phyloP scores from a whole-genome alignment of 2,329 filamentous ascomycete genomes.

The Clarireedia homoeocarpa region DNA sequence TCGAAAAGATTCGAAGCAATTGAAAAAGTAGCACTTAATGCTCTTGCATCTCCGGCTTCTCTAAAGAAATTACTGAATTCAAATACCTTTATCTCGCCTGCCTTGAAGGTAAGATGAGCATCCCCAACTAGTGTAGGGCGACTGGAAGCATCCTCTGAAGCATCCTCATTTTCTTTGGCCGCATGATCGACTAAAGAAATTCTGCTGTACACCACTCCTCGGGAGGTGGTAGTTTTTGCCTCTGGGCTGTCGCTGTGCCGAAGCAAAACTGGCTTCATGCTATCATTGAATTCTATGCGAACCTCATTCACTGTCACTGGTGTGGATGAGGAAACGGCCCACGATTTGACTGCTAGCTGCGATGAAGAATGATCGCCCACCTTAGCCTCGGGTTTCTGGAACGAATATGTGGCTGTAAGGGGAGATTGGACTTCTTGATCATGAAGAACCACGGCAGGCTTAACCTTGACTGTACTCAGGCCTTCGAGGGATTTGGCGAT shows the following conservation, averaged over 20 bases:
- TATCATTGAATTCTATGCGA: conserved; percentile 48
- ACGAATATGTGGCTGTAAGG: conserved; percentile 47
- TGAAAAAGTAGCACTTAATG: conserved; percentile 53
- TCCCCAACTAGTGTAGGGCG: conserved; percentile 41
- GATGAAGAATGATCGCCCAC: conserved; percentile 52
- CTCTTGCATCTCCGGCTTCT: conserved; percentile 71
- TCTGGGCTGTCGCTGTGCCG: conserved; percentile 22
- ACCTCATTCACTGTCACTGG: conserved; percentile 46
- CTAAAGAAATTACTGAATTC: conserved; percentile 66
- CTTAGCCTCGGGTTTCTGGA: conserved; percentile 49
- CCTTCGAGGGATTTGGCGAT: conserved; percentile 48
- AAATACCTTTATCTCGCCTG: conserved; percentile 62
- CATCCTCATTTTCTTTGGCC: neutral
- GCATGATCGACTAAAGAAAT: conserved; percentile 18
- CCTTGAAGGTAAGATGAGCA: conserved; percentile 56
- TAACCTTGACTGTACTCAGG: conserved; percentile 34
- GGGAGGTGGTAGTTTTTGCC: neutral
- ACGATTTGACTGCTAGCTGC: conserved; percentile 50
- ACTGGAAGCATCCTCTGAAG: conserved; percentile 21
- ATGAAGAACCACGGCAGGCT: conserved; percentile 43
- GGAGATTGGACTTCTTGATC: conserved; percentile 47
- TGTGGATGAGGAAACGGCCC: conserved; percentile 44
- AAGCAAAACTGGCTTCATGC: conserved; percentile 47
- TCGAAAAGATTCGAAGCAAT: conserved; percentile 59
- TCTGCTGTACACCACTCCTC: conserved; percentile 12